Evolutionary conservation across 2,329 filamentous ascomycete species (phyloP).

Genomic region (Mollisia scopiformis): DNA sequence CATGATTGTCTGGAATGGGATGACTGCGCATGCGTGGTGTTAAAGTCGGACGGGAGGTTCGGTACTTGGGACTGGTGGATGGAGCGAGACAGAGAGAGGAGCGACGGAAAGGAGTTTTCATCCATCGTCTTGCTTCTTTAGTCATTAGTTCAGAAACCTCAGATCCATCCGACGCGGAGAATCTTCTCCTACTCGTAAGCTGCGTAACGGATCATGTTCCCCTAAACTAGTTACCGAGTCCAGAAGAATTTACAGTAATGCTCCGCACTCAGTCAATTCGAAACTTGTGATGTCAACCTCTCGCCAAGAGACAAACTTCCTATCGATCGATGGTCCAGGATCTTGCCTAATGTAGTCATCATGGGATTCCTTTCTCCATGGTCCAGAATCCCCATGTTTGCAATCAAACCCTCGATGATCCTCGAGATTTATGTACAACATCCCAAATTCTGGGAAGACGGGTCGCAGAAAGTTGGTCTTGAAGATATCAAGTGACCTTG

Average conservation of each 20-base stretch:
- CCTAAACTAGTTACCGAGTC: background rate
- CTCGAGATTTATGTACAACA: background rate
- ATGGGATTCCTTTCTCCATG: background rate
- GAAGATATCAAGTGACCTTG: slow-evolving; percentile 7
- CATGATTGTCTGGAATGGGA: slow-evolving; percentile 1
- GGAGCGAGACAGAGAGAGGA: background rate
- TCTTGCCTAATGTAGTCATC: background rate
- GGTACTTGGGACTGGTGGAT: background rate
- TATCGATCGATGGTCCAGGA: background rate
- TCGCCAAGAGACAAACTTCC: too few relatives aligned
- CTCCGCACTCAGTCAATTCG: too few relatives aligned
- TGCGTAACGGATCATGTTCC: too few relatives aligned
- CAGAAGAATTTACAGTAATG: too few relatives aligned
- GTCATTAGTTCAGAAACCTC: background rate
- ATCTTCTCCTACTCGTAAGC: background rate
- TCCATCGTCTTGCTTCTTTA: background rate
- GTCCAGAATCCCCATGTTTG: slow-evolving; percentile 5
- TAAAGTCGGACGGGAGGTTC: background rate
- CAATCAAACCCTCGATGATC: background rate
- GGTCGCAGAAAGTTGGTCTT: background rate
- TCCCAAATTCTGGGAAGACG: background rate
- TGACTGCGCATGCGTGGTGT: slow-evolving; percentile 1
- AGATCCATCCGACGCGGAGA: background rate
- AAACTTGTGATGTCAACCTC: background rate
- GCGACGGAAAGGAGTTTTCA: background rate